Conservation (phyloP, 2,329 filamentous ascomycete genomes). For the Cordyceps militaris region DNA sequence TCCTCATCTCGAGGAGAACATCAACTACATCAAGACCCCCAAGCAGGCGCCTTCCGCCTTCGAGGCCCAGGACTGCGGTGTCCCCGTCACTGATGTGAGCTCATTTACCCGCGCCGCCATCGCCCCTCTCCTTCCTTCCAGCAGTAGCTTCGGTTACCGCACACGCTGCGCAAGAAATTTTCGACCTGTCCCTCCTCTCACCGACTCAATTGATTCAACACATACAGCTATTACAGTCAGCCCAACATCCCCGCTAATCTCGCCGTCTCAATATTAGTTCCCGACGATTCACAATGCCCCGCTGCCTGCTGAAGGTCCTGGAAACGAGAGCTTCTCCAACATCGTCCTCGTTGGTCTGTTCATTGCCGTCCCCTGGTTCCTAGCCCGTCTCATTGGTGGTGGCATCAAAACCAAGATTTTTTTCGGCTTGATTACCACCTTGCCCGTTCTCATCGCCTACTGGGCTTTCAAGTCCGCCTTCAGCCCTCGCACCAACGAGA, state of each 20-base stretch:
- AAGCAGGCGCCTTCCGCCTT: slow-evolving; percentile 47
- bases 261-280: slow-evolving; percentile 19
- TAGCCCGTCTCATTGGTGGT: slow-evolving; percentile 81
- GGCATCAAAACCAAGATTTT: slow-evolving; percentile 86
- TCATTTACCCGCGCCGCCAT: slow-evolving; percentile 20
- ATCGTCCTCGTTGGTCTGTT: slow-evolving; percentile 64
- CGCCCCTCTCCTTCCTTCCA: neutral
- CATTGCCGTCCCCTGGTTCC: slow-evolving; percentile 65
- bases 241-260: neutral
- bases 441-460: slow-evolving; percentile 75
- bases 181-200: neutral
- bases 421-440: slow-evolving; percentile 66
- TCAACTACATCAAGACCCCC: slow-evolving; percentile 31
- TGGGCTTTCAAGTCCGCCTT: slow-evolving; percentile 76
- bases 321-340: slow-evolving; percentile 84
- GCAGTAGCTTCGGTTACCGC: neutral
- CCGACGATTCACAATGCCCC: slow-evolving; percentile 88
- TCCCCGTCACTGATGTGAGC: slow-evolving; percentile 37
- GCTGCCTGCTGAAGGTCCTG: slow-evolving; percentile 80
- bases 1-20: slow-evolving; percentile 10
- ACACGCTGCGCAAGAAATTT: neutral
- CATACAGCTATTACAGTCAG: neutral
- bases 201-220: neutral
- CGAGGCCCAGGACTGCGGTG: slow-evolving; percentile 57
- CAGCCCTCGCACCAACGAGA: slow-evolving; percentile 87